Base-by-base conservation (phyloP, 768 basidiomycete species). In the Austroboletus festivus region DNA sequence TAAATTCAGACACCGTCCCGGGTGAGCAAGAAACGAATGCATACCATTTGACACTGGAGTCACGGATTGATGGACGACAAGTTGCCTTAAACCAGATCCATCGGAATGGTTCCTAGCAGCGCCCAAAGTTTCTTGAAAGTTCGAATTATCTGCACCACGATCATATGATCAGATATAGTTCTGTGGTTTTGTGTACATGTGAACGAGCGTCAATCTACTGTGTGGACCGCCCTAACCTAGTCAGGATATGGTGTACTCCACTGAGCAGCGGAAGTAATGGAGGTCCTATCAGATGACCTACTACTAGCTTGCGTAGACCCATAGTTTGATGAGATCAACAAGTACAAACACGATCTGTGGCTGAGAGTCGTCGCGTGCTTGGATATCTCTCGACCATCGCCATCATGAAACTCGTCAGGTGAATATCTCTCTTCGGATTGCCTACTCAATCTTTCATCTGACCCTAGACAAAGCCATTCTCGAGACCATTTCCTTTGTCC, bases 361-460 rank as follows among this genome's bases (percentile, higher is more conserved):
- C 59, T 23, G 46, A 16, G 38, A 24, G 11, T 26, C 21, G 35
- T 44, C 41, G 39, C 34, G 50, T 55, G 46, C 15, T 19, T 26
- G n/a, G 18, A 54, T 52, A 62, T 64, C 61, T 35, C 47, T 63
- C 44, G 57, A 61, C 56, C 31, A 58, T 62, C 58, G 53, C 51
- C 62, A 75, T 56, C 61, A 89, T 89, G 87, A 89, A 90, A 83
- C 85, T 90, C 71, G 86, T 90, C 71, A 80, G 87, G 87, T 87
- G 59, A 68, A 56, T 61, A 28, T 50, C 16, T 42, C 42, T 31
- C 23, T 45, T 38, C 42, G 37, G 21, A 47, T 18, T 48, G 11
- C 22, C 24, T 47, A 43, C 37, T 46, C 30, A 41, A 42, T 31
- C 40, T 45, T 49, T 54, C 19, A 48, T 40, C 38, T 54, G 49